A percentile compares a stretch with the other conserved stretches of the same genome.
Conservation (phyloP, 2,329 filamentous ascomycete genomes). For the Amesomyces nigricolor region DNA sequence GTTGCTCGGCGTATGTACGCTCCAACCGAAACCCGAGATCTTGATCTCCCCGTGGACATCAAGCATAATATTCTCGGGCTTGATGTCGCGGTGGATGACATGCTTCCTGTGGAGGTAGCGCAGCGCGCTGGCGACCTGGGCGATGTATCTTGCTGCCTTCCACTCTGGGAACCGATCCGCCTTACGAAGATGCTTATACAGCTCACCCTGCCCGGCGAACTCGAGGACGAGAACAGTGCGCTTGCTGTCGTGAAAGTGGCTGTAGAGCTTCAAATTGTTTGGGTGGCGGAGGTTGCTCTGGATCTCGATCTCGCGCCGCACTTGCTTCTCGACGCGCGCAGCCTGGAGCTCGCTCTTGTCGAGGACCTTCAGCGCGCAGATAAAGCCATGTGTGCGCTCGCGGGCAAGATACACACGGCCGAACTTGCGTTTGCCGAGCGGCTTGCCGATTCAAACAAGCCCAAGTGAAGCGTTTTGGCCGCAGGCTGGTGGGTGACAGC, state of each 20-base stretch:
- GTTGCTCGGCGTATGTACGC: constrained; percentile 93
- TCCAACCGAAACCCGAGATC: constrained; percentile 97
- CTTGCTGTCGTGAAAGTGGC: constrained; percentile 85
- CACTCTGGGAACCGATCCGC: constrained; percentile 77
- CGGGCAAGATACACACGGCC: constrained; percentile 80
- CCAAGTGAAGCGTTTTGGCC: constrained; percentile 70
- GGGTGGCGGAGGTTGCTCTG: constrained; percentile 82
- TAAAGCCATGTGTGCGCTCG: constrained; percentile 71
- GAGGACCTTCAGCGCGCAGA: constrained; percentile 80
- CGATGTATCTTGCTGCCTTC: constrained; percentile 81
- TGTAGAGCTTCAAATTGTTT: constrained; percentile 77
- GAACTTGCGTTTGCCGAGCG: constrained; percentile 82
- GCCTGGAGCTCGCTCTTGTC: constrained; percentile 80
- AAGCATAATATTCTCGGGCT: constrained; percentile 93
- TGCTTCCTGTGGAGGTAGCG: constrained; percentile 94
- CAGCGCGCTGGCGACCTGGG: constrained; percentile 81
- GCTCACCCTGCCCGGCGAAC: constrained; percentile 79
- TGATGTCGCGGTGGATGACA: constrained; percentile 95
- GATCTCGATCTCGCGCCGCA: constrained; percentile 83
- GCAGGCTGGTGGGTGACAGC: constrained; percentile 27
- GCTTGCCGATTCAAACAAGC: constrained; percentile 93
- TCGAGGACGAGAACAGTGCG: constrained; percentile 83
- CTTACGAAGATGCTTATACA: constrained; percentile 79
- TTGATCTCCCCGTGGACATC: constrained; percentile 98
- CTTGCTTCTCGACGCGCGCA: constrained; percentile 74